phyloP scores from a whole-genome alignment of 495 filamentous ascomycete genomes.

The Neurospora discreta region DNA sequence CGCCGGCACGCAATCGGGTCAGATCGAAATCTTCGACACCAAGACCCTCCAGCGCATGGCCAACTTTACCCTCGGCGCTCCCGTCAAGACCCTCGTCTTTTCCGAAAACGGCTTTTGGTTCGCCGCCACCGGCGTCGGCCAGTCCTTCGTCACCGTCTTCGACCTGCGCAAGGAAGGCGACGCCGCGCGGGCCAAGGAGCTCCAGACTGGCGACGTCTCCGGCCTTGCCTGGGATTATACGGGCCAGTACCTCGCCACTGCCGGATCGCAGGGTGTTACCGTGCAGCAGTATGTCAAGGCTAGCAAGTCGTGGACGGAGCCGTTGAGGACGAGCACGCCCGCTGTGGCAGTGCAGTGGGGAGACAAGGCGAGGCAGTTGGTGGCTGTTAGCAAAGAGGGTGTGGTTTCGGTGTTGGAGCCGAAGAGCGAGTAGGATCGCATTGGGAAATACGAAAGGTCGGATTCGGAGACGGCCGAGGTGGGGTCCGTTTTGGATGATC shows the following conservation, averaged over 20 bases:
- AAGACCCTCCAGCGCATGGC: slow-evolving; percentile 61
- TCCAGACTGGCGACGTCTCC: slow-evolving; percentile 71
- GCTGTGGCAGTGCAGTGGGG: slow-evolving; percentile 72
- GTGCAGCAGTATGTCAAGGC: slow-evolving; percentile 81
- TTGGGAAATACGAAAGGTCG: neutral
- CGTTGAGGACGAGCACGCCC: slow-evolving; percentile 60
- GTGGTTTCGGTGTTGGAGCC: slow-evolving; percentile 52
- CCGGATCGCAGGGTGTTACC: slow-evolving; percentile 67
- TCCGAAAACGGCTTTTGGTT: slow-evolving; percentile 98
- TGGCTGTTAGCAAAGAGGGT: slow-evolving; percentile 64
- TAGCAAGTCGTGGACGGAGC: slow-evolving; percentile 81
- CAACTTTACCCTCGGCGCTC: slow-evolving; percentile 52
- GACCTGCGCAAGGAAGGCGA: slow-evolving; percentile 81
- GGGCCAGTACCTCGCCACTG: slow-evolving; percentile 81
- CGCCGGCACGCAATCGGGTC: slow-evolving; percentile 60
- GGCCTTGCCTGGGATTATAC: slow-evolving; percentile 85
- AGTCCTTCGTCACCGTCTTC: slow-evolving; percentile 71
- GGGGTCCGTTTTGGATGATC: neutral
- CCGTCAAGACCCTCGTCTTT: slow-evolving; percentile 67
- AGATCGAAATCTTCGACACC: slow-evolving; percentile 79
- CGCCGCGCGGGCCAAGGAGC: slow-evolving; percentile 58
- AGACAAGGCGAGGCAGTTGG: slow-evolving; percentile 55
- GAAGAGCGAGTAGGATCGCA: slow-evolving; percentile 9
- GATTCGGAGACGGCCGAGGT: neutral
- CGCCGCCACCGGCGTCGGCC: slow-evolving; percentile 61